Conservation (phyloP, 1,284 basidiomycete genomes). For the Trichosporon sp. region DNA sequence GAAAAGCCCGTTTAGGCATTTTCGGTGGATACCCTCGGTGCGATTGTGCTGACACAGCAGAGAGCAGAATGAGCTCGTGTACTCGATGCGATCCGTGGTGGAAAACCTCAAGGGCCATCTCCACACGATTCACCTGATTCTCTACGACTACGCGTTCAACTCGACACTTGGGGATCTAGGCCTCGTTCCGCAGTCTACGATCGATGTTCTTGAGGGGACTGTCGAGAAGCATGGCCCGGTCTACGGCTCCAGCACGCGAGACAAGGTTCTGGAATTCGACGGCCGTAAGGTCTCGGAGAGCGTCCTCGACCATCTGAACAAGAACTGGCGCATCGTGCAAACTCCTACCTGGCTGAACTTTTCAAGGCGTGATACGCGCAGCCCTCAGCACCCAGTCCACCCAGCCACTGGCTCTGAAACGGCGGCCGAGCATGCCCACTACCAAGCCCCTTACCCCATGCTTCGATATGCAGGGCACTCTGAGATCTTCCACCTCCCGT, state of each 20-base stretch:
- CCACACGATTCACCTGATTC: slow-evolving; percentile 48
- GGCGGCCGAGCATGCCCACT: slow-evolving; percentile 25
- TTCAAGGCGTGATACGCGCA: slow-evolving; percentile 39
- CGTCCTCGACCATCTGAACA: background rate
- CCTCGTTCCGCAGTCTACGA: slow-evolving; percentile 38
- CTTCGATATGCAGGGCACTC: slow-evolving; percentile 49
- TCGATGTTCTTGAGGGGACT: slow-evolving; percentile 34
- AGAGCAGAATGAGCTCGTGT: slow-evolving; percentile 52
- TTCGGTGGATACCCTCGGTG: slow-evolving; percentile 37
- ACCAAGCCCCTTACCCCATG: slow-evolving; percentile 32
- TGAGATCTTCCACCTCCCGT: slow-evolving; percentile 52
- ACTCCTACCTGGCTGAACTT: slow-evolving; percentile 52
- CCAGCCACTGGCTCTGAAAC: slow-evolving; percentile 23
- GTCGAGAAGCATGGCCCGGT: background rate
- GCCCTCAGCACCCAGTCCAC: slow-evolving; percentile 42
- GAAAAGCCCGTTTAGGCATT: slow-evolving; percentile 50
- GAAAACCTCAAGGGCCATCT: slow-evolving; percentile 44
- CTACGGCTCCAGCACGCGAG: background rate
- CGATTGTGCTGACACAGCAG: slow-evolving; percentile 28
- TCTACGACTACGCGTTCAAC: slow-evolving; percentile 48
- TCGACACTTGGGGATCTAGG: slow-evolving; percentile 32
- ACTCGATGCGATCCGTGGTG: slow-evolving; percentile 53
- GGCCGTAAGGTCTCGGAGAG: background rate
- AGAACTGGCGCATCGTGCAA: slow-evolving; percentile 47
- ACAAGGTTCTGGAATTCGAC: background rate